Conservation (phyloP, 2,329 filamentous ascomycete species). For the Capronia epimyces region DNA sequence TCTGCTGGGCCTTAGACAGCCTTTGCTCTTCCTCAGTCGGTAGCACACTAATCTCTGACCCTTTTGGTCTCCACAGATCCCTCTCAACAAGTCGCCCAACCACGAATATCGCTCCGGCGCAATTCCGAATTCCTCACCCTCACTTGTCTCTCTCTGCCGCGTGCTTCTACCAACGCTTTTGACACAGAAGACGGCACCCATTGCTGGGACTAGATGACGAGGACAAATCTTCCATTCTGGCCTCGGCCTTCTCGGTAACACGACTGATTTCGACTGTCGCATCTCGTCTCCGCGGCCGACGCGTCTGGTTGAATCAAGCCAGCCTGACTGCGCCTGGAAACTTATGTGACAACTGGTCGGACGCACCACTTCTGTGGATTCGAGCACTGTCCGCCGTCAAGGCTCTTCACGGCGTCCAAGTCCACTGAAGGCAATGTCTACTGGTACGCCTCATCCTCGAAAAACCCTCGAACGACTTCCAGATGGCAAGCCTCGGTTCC, state of each 20-base stretch:
- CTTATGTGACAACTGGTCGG: background rate
- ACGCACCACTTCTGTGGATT: background rate
- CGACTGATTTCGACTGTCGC: background rate
- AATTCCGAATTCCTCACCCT: background rate
- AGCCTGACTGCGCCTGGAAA: background rate
- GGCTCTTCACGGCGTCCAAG: background rate
- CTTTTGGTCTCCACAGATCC: no score
- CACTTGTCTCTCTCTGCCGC: background rate
- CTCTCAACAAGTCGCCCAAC: no score
- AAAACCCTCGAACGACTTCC: slow-evolving; percentile 42
- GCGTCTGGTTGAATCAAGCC: background rate
- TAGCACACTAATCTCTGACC: background rate
- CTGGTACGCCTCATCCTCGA: slow-evolving; percentile 3
- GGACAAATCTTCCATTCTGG: slow-evolving; percentile 5
- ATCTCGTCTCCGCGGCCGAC: background rate
- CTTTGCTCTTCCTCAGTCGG: background rate
- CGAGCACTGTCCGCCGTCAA: background rate
- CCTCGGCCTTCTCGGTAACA: slow-evolving; percentile 19
- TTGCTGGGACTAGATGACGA: slow-evolving; percentile 12
- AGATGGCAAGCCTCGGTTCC: slow-evolving; percentile 57
- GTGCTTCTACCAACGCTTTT: background rate
- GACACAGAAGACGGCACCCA: background rate
- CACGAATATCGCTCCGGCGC: background rate
- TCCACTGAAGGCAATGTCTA: slow-evolving; percentile 11
- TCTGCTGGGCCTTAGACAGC: background rate